Conservation (phyloP, 106 monocot genomes). For the Allium cepa region DNA sequence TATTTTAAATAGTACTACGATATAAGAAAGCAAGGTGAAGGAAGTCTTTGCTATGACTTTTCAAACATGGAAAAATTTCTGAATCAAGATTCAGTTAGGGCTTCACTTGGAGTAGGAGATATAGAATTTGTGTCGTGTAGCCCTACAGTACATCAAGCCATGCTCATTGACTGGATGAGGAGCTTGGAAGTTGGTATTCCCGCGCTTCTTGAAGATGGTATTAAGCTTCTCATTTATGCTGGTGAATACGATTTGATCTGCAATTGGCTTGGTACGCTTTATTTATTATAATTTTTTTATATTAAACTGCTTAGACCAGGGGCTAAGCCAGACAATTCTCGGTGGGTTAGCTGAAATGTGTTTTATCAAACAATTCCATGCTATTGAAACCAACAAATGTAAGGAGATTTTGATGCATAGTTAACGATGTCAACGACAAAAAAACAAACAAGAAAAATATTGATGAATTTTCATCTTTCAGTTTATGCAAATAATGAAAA, state of each 20-base stretch:
- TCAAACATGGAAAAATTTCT: constrained; percentile 95
- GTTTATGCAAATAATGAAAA: no score
- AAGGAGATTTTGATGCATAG: no score
- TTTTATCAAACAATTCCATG: no score
- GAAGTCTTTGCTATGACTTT: constrained; percentile 89
- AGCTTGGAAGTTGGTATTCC: constrained; percentile 94
- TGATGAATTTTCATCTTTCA: no score
- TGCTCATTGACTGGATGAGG: constrained; percentile 97
- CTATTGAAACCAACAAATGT: no score
- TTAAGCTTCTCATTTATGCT: constrained; percentile 79
- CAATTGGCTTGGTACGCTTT: constrained; percentile 83
- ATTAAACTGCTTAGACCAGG: no score
- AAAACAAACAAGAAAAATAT: no score
- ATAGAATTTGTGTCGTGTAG: constrained; percentile 91
- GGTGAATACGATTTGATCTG: constrained; percentile 99
- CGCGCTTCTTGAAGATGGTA: constrained; percentile 79
- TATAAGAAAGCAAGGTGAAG: constrained; percentile 76
- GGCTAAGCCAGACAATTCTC: no score
- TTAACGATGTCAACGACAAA: no score
- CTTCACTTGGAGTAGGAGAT: constrained; percentile 74
- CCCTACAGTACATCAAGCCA: constrained; percentile 66
- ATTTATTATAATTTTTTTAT: not conserved
- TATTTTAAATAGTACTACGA: constrained; percentile 63
- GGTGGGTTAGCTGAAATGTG: no score
- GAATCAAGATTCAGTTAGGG: constrained; percentile 47